A percentile compares a stretch with the other conserved stretches of the same genome.
These are phyloP conservation scores for Tetraselmis striata DNA, from an alignment of 139 green algal species.

Conservation along the genomic window DNA sequence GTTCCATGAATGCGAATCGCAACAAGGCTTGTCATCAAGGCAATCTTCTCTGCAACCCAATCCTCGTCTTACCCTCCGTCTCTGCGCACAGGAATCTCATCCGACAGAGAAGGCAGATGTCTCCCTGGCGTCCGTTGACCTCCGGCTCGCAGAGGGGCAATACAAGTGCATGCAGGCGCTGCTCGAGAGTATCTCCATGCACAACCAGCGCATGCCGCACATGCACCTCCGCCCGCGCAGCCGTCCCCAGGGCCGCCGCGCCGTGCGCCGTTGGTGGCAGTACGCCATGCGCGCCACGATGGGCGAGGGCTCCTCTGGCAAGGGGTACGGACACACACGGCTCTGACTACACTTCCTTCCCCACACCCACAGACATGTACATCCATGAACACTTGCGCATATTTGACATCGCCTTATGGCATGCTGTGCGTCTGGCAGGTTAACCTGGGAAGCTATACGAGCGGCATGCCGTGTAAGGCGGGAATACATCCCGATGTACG, in stretches of 20 bases:
- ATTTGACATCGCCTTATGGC: too few species aligned
- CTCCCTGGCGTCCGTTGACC: neutral
- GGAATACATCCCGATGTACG: slow-evolving; percentile 64
- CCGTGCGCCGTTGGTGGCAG: neutral
- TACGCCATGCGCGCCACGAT: neutral
- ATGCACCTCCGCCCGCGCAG: neutral
- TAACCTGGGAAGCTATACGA: neutral
- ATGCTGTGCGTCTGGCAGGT: too few species aligned
- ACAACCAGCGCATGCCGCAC: neutral
- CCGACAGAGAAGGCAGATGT: neutral
- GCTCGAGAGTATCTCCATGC: slow-evolving; percentile 47
- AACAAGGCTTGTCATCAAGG: too few species aligned
- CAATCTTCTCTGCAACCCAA: too few species aligned
- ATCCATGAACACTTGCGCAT: too few species aligned
- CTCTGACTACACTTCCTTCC: too few species aligned
- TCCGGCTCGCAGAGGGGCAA: slow-evolving; percentile 34
- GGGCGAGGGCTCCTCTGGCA: neutral
- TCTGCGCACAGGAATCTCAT: neutral
- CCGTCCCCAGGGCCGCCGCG: too few species aligned
- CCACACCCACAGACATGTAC: too few species aligned
- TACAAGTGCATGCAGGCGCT: slow-evolving; percentile 66
- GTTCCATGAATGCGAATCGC: too few species aligned
- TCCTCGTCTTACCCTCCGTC: too few species aligned
- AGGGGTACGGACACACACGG: too few species aligned
- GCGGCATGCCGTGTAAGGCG: neutral